Evolutionary conservation across 2,329 filamentous ascomycete species (phyloP), one percentile per base, ranked within the genome.

Genomic region (Amesomyces nigricolor): DNA sequence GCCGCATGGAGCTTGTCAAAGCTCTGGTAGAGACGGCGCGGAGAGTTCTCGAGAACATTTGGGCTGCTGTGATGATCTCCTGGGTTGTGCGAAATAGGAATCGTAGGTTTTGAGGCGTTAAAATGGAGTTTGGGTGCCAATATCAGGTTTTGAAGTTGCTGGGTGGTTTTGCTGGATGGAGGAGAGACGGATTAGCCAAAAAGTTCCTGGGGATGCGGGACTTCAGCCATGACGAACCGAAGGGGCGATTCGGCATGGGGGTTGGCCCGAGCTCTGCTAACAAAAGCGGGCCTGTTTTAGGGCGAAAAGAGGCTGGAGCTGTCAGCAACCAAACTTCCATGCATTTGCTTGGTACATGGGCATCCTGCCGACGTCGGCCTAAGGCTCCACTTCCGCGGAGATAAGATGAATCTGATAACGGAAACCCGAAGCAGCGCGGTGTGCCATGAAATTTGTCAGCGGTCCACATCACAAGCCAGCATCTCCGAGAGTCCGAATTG

Each of bases 1-100:
- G 65, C 58, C 71, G 65, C 65, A 74, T 56, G 63, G 74, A 66
- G 53, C 71, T 68, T 32, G 72, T 70, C 59, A 73, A 70, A 38
- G 68, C 73, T 59, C 74, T 71, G 66, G 75, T 70, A 54, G 76
- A 73, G 63, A 70, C 68, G 56, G 69, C 68, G 61, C 73, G 71
- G 58, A 74, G 68, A 61, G 73, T 73, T 71, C 75, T 72, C 61
- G 76, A 76, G 57, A 78, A 67, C 76, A 78, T 79, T 56, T 65
- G 73, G 10, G 10, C 29, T 19, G 13, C 9, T 57, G 47, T 45
- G 16, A 6, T 26, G 16, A 37, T 58, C 43, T 45, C 47, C 8
- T 30, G 16, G 35, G 51, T 48, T 37, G 30, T 53, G 2, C 6
- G 9, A 48, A 30, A 17, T 2, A 26, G 19, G 37, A 30, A 8